Evolutionary conservation across 805 yeast genomes (phyloP).

Genomic region (Lipomyces sp.): DNA sequence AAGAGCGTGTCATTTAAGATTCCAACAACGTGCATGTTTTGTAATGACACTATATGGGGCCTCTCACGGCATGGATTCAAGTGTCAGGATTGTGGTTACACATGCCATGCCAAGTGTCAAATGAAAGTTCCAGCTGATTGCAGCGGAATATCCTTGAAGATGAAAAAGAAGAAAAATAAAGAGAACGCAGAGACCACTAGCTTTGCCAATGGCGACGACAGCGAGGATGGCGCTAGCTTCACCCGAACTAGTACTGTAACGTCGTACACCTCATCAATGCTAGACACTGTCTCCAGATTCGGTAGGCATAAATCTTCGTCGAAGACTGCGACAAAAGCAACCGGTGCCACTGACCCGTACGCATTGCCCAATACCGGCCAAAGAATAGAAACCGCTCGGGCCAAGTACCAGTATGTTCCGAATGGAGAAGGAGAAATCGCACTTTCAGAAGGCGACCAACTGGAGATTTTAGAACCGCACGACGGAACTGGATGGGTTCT

Average conservation of each 20-base stretch:
- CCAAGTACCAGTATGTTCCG: constrained; percentile 67
- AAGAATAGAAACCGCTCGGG: constrained; percentile 50
- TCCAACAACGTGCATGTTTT: constrained; percentile 39
- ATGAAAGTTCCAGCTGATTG: constrained; percentile 54
- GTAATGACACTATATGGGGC: constrained; percentile 40
- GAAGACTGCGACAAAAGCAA: constrained; percentile 14
- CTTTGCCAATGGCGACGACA: constrained; percentile 16
- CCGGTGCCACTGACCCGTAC: constrained; percentile 22
- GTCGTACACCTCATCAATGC: constrained; percentile 31
- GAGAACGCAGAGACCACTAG: not conserved
- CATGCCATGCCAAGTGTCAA: constrained; percentile 41
- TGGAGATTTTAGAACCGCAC: constrained; percentile 66
- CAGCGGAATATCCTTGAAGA: constrained; percentile 35
- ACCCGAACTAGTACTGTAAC: constrained; percentile 16
- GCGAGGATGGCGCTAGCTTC: constrained; percentile 16
- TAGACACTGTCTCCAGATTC: constrained; percentile 27
- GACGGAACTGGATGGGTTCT: constrained; percentile 94
- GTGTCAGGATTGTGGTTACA: constrained; percentile 38
- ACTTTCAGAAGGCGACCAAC: constrained; percentile 62
- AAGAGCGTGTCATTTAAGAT: constrained; percentile 40
- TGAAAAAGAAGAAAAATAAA: constrained; percentile 28
- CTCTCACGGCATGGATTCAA: constrained; percentile 39
- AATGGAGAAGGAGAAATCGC: constrained; percentile 76
- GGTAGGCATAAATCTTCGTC: constrained; percentile 27
- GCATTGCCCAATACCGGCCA: constrained; percentile 10